Conservation (phyloP, 1,284 basidiomycete genomes). For the Heterobasidion irregulare region DNA sequence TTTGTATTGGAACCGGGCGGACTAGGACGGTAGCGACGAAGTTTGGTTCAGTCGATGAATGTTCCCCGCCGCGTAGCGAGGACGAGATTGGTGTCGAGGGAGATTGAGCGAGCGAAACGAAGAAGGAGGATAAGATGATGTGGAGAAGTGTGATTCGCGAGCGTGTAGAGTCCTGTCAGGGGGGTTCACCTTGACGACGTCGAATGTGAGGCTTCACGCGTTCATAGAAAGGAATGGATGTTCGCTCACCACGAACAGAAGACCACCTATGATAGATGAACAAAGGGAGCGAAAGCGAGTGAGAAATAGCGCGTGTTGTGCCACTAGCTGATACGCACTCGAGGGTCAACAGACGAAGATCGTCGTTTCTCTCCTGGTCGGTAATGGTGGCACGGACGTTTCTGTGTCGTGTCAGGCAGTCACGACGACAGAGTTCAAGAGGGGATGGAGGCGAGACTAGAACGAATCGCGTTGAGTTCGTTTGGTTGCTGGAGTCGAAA, state of each 20-base stretch:
- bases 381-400: constrained; percentile 46
- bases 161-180: constrained; percentile 44
- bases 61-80: constrained; percentile 70
- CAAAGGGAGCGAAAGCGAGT: constrained; percentile 6
- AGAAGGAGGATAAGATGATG: constrained; percentile 12
- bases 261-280: constrained; percentile 56
- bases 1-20: constrained; percentile 53
- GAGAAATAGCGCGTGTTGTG: constrained; percentile 4
- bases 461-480: constrained; percentile 3
- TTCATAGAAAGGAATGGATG: constrained; percentile 14
- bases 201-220: not conserved
- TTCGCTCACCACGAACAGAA: constrained; percentile 55
- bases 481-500: constrained; percentile 3
- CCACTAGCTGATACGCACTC: constrained; percentile 39
- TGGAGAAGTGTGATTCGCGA: constrained; percentile 11
- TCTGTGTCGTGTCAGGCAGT: constrained; percentile 27
- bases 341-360: constrained; percentile 76
- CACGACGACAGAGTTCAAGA: constrained; percentile 24
- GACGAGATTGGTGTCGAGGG: constrained; percentile 40
- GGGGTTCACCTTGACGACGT: constrained; percentile 57
- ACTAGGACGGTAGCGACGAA: constrained; percentile 48
- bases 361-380: constrained; percentile 67
- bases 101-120: constrained; percentile 10
- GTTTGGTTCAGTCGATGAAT: constrained; percentile 45
- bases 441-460: not conserved